Evolutionary conservation across 345 rosid species (phyloP).

Genomic region (Hirschfeldia incana): DNA sequence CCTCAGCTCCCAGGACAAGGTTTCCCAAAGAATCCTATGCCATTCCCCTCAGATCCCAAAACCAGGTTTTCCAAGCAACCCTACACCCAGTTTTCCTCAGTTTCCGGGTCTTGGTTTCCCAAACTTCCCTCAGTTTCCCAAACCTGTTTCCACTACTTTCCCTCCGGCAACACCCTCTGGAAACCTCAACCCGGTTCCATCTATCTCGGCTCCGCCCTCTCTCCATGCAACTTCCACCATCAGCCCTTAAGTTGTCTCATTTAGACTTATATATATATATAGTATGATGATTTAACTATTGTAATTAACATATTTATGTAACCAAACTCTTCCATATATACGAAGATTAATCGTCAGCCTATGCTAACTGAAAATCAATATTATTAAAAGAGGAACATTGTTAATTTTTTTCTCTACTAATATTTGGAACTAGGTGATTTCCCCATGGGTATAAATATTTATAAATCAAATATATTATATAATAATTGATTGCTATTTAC

Average conservation of each 20-base stretch:
- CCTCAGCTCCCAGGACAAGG: no score
- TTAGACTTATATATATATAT: background rate
- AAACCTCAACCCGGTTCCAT: background rate
- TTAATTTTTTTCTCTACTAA: no score
- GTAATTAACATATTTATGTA: background rate
- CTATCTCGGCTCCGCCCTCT: background rate
- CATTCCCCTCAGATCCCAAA: no score
- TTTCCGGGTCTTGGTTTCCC: background rate
- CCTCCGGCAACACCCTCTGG: background rate
- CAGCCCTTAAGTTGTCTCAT: constrained; percentile 3
- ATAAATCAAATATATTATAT: no score
- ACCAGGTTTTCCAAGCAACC: no score
- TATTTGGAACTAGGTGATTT: background rate
- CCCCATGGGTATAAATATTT: no score
- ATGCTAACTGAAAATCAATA: background rate
- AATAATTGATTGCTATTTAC: no score
- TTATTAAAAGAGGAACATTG: no score
- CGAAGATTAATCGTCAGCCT: background rate
- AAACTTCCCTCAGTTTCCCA: background rate
- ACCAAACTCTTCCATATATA: background rate
- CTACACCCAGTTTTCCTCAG: constrained; percentile 13
- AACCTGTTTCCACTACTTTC: background rate
- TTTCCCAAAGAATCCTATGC: no score
- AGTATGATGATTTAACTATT: background rate
- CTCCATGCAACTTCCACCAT: background rate